phyloP scores from a whole-genome alignment of 192 early-diverging fungal genomes.

The Dissophora globulifera region DNA sequence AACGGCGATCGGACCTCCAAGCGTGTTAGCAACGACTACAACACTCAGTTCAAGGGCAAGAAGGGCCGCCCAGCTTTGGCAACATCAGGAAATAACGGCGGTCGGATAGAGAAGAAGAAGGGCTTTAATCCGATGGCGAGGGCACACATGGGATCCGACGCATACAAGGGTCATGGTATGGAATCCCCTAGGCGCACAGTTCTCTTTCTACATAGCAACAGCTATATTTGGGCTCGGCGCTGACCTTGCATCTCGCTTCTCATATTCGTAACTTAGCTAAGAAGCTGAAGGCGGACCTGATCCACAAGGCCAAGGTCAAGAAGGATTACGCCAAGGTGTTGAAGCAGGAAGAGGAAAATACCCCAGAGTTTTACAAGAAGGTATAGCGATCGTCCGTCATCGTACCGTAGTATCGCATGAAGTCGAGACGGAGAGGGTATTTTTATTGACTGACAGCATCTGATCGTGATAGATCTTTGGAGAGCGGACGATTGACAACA shows the following conservation, averaged over 20 bases:
- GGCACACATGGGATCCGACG: constrained; percentile 51
- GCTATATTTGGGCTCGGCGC: background rate
- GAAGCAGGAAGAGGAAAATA: constrained; percentile 41
- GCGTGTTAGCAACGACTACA: constrained; percentile 48
- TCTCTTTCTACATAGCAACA: background rate
- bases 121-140: constrained; percentile 52
- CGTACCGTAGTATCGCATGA: background rate
- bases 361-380: constrained; percentile 53
- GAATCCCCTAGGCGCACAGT: too few relatives aligned
- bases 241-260: background rate
- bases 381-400: too few relatives aligned
- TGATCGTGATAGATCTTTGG: constrained; percentile 40
- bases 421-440: background rate
- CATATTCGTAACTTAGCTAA: constrained; percentile 19
- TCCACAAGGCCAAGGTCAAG: constrained; percentile 54
- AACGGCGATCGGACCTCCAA: constrained; percentile 21
- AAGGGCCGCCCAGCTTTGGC: background rate
- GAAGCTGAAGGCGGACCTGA: constrained; percentile 47
- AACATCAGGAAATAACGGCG: background rate
- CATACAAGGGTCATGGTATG: constrained; percentile 48
- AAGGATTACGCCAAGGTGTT: constrained; percentile 48
- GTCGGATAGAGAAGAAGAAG: constrained; percentile 13
- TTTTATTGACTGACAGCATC: background rate
- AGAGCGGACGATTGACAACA: constrained; percentile 46
- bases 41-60: constrained; percentile 28